Evolutionary conservation across 2,329 filamentous ascomycete genomes (phyloP).

Genomic region (Aspergillus glaucus): DNA sequence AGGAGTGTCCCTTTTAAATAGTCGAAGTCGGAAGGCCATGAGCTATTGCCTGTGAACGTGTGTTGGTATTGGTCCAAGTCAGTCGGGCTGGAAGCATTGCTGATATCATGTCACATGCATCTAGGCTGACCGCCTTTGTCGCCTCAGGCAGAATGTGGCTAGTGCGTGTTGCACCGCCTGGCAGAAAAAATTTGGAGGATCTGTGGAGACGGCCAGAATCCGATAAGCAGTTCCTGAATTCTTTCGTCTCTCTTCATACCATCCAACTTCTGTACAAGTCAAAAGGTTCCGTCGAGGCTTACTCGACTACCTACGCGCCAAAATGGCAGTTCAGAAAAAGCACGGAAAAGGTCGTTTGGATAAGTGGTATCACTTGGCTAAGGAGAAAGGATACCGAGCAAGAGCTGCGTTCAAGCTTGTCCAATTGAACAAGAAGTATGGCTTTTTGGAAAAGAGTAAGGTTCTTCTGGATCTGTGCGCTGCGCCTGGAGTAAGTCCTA

Average conservation of each 20-base stretch:
- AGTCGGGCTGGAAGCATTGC: slow-evolving; percentile 5
- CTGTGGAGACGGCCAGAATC: slow-evolving; percentile 4
- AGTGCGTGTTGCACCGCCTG: slow-evolving; percentile 10
- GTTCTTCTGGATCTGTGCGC: slow-evolving; percentile 96
- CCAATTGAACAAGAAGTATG: slow-evolving; percentile 98
- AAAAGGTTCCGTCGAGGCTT: slow-evolving; percentile 17
- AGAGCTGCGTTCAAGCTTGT: slow-evolving; percentile 97
- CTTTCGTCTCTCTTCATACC: slow-evolving; percentile 16
- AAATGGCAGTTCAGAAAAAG: slow-evolving; percentile 97
- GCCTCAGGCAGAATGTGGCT: slow-evolving; percentile 21
- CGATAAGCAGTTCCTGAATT: slow-evolving; percentile 21
- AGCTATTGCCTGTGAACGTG: slow-evolving; percentile 4
- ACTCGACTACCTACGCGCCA: slow-evolving; percentile 18
- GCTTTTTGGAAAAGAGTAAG: slow-evolving; percentile 93
- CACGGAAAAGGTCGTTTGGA: slow-evolving; percentile 97
- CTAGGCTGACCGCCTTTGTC: slow-evolving; percentile 14
- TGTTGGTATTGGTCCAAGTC: slow-evolving; percentile 1
- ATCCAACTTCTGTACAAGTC: slow-evolving; percentile 8
- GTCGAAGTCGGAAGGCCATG: slow-evolving; percentile 1
- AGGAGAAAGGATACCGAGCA: slow-evolving; percentile 95
- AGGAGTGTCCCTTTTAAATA: slow-evolving; percentile 4
- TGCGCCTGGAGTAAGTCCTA: slow-evolving; percentile 69
- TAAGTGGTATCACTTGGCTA: slow-evolving; percentile 98
- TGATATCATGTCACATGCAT: slow-evolving; percentile 32
- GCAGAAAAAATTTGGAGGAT: slow-evolving; percentile 6